Conservation (phyloP, 2,329 filamentous ascomycete genomes). For the Plectosphaerella cucumerina region DNA sequence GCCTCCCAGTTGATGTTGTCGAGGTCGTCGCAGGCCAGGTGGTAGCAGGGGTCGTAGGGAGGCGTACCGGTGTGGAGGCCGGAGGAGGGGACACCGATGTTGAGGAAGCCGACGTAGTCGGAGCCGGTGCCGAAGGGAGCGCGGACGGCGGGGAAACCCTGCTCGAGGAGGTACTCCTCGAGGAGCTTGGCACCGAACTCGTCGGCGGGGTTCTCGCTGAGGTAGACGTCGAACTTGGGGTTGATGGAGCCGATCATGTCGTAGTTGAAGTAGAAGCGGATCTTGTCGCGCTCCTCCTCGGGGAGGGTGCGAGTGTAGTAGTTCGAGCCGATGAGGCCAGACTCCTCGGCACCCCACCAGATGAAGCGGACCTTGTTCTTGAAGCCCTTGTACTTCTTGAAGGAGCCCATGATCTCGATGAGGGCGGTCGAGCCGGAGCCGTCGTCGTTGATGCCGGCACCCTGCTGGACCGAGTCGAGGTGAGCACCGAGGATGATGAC, state of each 20-base stretch:
- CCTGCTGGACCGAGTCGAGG: constrained; percentile 33
- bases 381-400: constrained; percentile 32
- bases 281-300: constrained; percentile 41
- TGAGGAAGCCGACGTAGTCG: constrained; percentile 36
- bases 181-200: constrained; percentile 27
- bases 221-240: constrained; percentile 35
- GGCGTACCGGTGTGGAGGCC: constrained; percentile 36
- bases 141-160: constrained; percentile 26
- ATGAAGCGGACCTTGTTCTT: constrained; percentile 38
- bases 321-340: constrained; percentile 37
- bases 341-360: constrained; percentile 40
- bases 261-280: constrained; percentile 66
- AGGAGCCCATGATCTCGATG: constrained; percentile 31
- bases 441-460: constrained; percentile 37
- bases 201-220: constrained; percentile 31
- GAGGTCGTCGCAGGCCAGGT: constrained; percentile 34
- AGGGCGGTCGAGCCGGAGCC: constrained; percentile 33
- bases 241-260: constrained; percentile 60
- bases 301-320: constrained; percentile 32
- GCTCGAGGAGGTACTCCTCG: constrained; percentile 27
- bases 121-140: constrained; percentile 30
- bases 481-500: constrained; percentile 38
- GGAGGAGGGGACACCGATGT: constrained; percentile 33
- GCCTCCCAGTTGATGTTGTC: constrained; percentile 37
- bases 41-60: constrained; percentile 31